Evolutionary conservation across 148 eudicot genomes (phyloP), one percentile per base, ranked within the genome.

Genomic region (Beta vulgaris): DNA sequence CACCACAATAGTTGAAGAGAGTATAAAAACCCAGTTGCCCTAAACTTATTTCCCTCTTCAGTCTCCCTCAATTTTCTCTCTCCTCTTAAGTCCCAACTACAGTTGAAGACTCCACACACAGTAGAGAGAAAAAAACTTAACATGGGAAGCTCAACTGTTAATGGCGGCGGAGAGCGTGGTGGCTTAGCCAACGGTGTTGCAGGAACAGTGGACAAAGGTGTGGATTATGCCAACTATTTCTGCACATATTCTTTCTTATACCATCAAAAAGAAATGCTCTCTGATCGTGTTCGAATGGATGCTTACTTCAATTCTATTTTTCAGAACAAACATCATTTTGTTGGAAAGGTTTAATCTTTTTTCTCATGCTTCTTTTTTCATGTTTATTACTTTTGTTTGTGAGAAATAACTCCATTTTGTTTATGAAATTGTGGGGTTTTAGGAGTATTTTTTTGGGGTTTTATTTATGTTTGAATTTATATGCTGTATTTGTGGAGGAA

Each of bases 261-360:
- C 68, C 99, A 95, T 84, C 99, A 95, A 84, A 95, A 95, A 65
- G 94, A 92, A 82, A 95, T 95, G 99, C 94, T 95, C 57, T 92
- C 94, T 36, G 99, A 95, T 77, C 89, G 91, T 28, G 97, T 95
- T 40, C 82, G 99, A 21, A 95, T 95, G 99, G 91, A 95, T 77
- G 96, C 97, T 77, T 95, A 95, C 68, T 95, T 60, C 82, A 83
- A 91, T 61, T 82, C 99, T 59, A 79, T 95, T 64, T 92, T 92
- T 74, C 57, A 79, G 65, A 95, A 95, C 78, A 88, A 88, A 55
- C 89, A 86, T 68, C 99, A 95, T 69, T 95, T 95, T 79, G 5
- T 70, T 19, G 98, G 89, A 40, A 92, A 95, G 96, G 99, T 93
- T 39, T 42, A 19, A 18, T 40, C 59, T 14, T 57, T 58, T 51